Evolutionary conservation across 2,329 filamentous ascomycete species (phyloP).

Genomic region (Arthrobotrys sphaeroides): DNA sequence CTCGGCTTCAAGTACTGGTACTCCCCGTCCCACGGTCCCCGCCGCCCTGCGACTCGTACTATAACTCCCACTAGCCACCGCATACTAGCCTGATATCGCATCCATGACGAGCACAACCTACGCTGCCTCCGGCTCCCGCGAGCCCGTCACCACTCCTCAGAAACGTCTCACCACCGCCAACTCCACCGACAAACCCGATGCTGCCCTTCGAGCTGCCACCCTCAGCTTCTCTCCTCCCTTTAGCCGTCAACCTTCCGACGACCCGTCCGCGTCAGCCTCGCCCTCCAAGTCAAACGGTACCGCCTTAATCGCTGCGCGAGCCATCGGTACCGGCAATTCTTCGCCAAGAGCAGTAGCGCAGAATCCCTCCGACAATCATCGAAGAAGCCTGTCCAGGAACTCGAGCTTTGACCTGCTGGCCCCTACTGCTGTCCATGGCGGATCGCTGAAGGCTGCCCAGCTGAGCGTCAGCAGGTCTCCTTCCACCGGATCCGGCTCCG

Average conservation of each 20-base stretch:
- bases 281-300: constrained; percentile 44
- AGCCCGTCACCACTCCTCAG: constrained; percentile 43
- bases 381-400: constrained; percentile 35
- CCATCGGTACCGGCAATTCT: constrained; percentile 43
- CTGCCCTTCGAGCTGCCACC: constrained; percentile 46
- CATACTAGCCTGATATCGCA: not conserved
- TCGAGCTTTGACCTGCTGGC: constrained; percentile 44
- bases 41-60: constrained; percentile 1
- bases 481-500: constrained; percentile 16
- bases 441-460: constrained; percentile 40
- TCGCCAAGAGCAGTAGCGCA: constrained; percentile 31
- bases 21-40: constrained; percentile 4
- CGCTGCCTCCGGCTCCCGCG: constrained; percentile 30
- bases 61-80: not conserved
- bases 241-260: constrained; percentile 26
- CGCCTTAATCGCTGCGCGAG: constrained; percentile 50
- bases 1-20: constrained; percentile 14
- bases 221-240: constrained; percentile 48
- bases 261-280: constrained; percentile 19
- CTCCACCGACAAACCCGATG: constrained; percentile 30
- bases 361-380: constrained; percentile 20
- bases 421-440: constrained; percentile 21
- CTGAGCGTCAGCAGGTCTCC: constrained; percentile 45
- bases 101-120: constrained; percentile 41
- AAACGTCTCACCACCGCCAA: constrained; percentile 32